These are phyloP conservation scores for Hymenoscyphus infarciens DNA, from an alignment of 2,329 filamentous ascomycete genomes.

Conservation along the genomic window DNA sequence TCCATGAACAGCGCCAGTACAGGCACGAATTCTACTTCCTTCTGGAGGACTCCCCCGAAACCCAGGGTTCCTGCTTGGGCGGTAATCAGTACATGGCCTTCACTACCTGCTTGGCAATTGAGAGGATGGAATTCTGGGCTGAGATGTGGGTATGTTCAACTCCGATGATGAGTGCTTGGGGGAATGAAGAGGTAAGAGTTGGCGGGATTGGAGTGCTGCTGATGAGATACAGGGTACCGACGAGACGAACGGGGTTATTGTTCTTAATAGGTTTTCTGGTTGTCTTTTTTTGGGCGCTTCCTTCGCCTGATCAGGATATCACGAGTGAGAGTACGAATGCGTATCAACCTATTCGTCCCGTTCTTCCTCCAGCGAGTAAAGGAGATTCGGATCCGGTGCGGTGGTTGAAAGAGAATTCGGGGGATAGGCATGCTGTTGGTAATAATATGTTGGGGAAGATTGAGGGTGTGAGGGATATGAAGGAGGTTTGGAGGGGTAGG, in stretches of 20 bases:
- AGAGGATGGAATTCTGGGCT: too few relatives aligned
- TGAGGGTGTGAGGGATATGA: neutral
- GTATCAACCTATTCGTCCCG: slow-evolving; percentile 17
- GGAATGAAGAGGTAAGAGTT: neutral
- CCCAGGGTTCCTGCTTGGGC: slow-evolving; percentile 4
- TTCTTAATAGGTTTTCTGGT: neutral
- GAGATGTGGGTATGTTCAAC: too few relatives aligned
- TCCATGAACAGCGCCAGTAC: slow-evolving; percentile 15
- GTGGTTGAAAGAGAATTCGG: slow-evolving; percentile 37
- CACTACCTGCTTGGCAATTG: too few relatives aligned
- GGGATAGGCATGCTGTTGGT: slow-evolving; percentile 33
- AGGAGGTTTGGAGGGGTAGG: slow-evolving; percentile 10
- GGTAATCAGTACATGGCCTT: too few relatives aligned
- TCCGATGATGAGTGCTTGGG: neutral
- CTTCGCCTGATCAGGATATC: neutral
- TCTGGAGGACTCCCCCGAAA: slow-evolving; percentile 28
- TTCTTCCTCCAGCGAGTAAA: slow-evolving; percentile 12
- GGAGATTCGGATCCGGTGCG: slow-evolving; percentile 30
- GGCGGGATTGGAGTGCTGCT: neutral
- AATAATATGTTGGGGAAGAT: slow-evolving; percentile 1
- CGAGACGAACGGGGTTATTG: neutral
- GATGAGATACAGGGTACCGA: neutral
- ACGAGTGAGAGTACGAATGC: neutral
- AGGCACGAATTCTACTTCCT: slow-evolving; percentile 18
- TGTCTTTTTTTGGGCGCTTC: too few relatives aligned